A percentile compares a stretch with the other conserved stretches of the same genome.
phyloP scores from a whole-genome alignment of 768 basidiomycete genomes.

The Mycena capillaripes region DNA sequence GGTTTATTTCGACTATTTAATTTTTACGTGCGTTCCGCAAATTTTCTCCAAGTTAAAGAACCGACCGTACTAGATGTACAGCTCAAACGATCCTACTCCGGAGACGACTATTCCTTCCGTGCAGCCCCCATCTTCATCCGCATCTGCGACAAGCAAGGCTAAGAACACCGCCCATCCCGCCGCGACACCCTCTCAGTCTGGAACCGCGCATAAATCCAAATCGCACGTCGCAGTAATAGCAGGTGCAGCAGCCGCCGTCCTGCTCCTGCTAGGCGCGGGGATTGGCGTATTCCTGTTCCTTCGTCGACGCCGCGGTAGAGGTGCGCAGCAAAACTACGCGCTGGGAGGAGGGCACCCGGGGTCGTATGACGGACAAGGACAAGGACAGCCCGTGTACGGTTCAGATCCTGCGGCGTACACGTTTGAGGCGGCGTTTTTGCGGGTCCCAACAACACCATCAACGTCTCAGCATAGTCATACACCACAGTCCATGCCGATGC shows the following conservation, averaged over 20 bases:
- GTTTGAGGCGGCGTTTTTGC: conserved; percentile 7
- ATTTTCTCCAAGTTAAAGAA: neutral
- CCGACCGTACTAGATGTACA: neutral
- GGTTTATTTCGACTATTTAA: conserved; percentile 31
- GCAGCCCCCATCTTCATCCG: neutral
- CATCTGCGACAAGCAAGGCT: neutral
- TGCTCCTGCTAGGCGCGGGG: conserved; percentile 3
- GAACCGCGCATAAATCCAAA: neutral
- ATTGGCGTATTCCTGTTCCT: neutral
- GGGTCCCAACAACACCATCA: neutral
- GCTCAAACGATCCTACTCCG: conserved; percentile 20
- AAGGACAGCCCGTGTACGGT: neutral
- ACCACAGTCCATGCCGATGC: neutral
- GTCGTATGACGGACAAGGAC: no score
- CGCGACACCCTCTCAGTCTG: neutral
- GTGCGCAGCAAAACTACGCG: neutral
- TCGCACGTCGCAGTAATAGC: conserved; percentile 13
- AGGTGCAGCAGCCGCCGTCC: conserved; percentile 12
- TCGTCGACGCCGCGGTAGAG: neutral
- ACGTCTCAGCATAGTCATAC: neutral
- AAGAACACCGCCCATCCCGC: neutral
- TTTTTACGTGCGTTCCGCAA: conserved; percentile 29
- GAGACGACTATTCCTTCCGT: conserved; percentile 27
- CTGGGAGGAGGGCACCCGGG: neutral
- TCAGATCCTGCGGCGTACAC: neutral